Evolutionary conservation across 768 basidiomycete species (phyloP).

Genomic region (Daedaleopsis sinensis): DNA sequence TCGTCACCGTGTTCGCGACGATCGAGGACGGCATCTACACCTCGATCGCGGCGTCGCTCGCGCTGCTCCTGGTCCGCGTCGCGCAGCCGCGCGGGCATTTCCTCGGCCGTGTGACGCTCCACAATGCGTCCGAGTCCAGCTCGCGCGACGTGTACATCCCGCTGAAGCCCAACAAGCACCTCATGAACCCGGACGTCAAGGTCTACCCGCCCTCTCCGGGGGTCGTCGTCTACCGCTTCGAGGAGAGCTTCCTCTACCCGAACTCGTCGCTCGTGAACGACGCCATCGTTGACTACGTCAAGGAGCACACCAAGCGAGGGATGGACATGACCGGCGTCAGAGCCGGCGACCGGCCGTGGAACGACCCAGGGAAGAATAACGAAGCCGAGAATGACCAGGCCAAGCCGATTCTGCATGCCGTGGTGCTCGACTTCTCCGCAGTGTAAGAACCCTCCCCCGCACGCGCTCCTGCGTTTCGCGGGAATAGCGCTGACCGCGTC

Average conservation of each 20-base stretch:
- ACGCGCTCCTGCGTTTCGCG: conserved; percentile 3
- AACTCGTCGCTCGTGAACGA: conserved; percentile 73
- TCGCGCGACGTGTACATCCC: conserved; percentile 85
- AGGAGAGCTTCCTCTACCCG: conserved; percentile 88
- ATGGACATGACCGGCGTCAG: conserved; percentile 66
- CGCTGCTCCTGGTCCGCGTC: conserved; percentile 83
- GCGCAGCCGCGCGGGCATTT: conserved; percentile 88
- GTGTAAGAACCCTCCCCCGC: conserved; percentile 49
- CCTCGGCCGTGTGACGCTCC: conserved; percentile 73
- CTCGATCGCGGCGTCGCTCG: conserved; percentile 75
- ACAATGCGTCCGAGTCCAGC: conserved; percentile 31
- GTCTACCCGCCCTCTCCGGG: conserved; percentile 83
- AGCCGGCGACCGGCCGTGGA: conserved; percentile 85
- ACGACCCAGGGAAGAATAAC: conserved; percentile 76
- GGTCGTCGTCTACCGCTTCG: conserved; percentile 86
- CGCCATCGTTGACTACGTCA: conserved; percentile 79
- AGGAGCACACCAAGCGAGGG: conserved; percentile 72
- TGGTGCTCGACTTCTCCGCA: conserved; percentile 89
- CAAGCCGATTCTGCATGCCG: conserved; percentile 74
- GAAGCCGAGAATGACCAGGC: conserved; percentile 46
- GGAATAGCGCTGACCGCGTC: background rate
- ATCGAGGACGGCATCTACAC: conserved; percentile 92
- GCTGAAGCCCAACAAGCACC: conserved; percentile 53
- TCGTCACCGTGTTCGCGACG: conserved; percentile 86
- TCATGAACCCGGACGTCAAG: conserved; percentile 71